Base-by-base conservation (phyloP, 2,329 filamentous ascomycete genomes). In the Monosporascus ibericus region DNA sequence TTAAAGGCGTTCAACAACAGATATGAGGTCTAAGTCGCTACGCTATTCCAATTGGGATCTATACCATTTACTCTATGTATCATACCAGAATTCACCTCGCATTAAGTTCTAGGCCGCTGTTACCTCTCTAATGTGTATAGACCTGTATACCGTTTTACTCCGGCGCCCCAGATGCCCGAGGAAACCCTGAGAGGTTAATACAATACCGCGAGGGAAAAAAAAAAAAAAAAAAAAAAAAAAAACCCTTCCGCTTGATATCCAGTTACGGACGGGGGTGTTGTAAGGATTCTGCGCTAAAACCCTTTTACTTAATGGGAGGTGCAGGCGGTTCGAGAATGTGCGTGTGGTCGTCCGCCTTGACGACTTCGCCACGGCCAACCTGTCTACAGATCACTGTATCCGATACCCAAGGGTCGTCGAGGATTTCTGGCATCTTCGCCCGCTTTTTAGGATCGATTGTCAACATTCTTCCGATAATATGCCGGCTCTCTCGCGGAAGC, bases 401-500 rank as follows among this genome's bases (percentile, higher is more conserved):
- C 47, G 85, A 82, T n/a, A 97, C 84, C 94, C 94, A 99, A 17
- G 87, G 85, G 66, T 99, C 92, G 22, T 85, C 81, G 49, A 96
- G 72, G 18, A 99, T 88, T 64, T 99, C 91, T 24, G 86, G 79
- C 75, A 99, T 87, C 3, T 82, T 89, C 3, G 91, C 92, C 52
- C 94, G 83, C 59, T 87, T 86, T 65, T 83, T 87, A 0, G 92
- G 90, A 63, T 96, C 84, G 48, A 96, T 79, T 64, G 94, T 90
- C 37, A 99, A 80, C 94, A 99, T 99, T 52, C 88, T 81, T 44
- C 90, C 86, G 51, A 99, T 87, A 57, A 99, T 91, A 66, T 92
- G 86, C 49, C 94, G 80, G 58, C 87, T 95, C 71, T 97, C 94
- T 54, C 92, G 80, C 1, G 94, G 94, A 9, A 99, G 76, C 37